Base-by-base conservation (phyloP, 345 rosid species). In the Syzygium grande region DNA sequence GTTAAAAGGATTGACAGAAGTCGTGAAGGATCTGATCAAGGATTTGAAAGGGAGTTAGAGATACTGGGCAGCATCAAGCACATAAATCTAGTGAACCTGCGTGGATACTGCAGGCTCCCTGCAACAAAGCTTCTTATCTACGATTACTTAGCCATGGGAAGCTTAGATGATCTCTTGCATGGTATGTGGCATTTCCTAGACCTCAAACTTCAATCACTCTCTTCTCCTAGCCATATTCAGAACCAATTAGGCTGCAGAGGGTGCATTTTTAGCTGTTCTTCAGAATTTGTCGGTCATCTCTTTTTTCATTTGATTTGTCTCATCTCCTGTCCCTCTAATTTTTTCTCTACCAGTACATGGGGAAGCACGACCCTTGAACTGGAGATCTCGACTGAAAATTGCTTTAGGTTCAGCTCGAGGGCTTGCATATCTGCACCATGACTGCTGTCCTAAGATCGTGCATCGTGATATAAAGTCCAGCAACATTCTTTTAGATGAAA, bases 401-500 rank as follows among this genome's bases (percentile, higher is more conserved):
- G 96, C 98, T 29, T 90, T 95, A 59, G 99, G 99, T 78, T 96
- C 99, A 46, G 98, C 99, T 11, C 91, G 98, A 53, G 99, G 99
- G 63, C 88, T 97, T 56, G 97, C 99, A 5, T 97, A 97, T 87
- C 84, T 97, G 89, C 99, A 97, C 90, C 98, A 97, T 87, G 99
- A 96, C 90, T 96, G 99, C 86, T 91, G 91, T 86, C 99, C 99
- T 5, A 96, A 93, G 91, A 95, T 97, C 52, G 90, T 96, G 85
- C 99, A 96, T 88, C 96, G 98, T 55, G 99, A 97, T 91, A 95
- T 97, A 80, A 97, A 97, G 89, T 95, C 99, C 34, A 96, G 99
- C 91, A 97, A 97, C 88, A 95, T 97, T 89, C 96, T 97, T 52
- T 97, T 97, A 46, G 94, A 95, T 89, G 99, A 96, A 89, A 96